Base-by-base conservation (phyloP, 2,329 filamentous ascomycete genomes). In the Fusarium cicatricum region DNA sequence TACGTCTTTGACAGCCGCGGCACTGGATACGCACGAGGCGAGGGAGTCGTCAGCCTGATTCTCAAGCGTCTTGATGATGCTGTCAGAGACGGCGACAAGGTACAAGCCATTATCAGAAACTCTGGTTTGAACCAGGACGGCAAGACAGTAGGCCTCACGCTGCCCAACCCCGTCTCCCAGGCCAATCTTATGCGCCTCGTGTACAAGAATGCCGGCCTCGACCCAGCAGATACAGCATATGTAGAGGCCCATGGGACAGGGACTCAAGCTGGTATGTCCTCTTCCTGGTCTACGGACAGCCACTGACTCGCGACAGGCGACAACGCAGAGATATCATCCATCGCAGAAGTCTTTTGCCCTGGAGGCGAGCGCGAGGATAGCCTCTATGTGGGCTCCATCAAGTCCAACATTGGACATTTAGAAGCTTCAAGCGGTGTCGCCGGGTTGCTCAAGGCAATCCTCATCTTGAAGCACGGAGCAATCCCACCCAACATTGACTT, bases 1-100 rank as follows among this genome's bases (percentile, higher is more conserved):
- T 61, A 61, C 17, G 42, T 49, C 15, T 61, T 61, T 55, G 58
- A 61, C 31, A 38, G 37, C 17, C 64, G 70, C 0, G 73, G 70
- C 2, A 55, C 72, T 57, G 77, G 82, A 3, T 83, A 82, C 61
- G 76, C 71, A 3, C 69, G 79, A 37, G 78, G 79, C 5, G 79
- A 83, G 55, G 70, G 74, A 12, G 51, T 83, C 10, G 53, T 46
- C 26, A 56, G 45, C 21, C 15, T 68, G 3, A 49, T 80, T 4
- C 55, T 83, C 2, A 82, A 82, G 64, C 72, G 67, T 1, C 65
- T 82, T 1, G 69, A 72, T 10, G 71, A 76, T 39, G 80, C 80
- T 5, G 34, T 82, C 4, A 60, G 52, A 5, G 78, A 78, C 31
- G 73, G 74, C 4, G 77, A 82, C 63, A 69, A 47, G 12, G 37